phyloP scores from a whole-genome alignment of 2,329 filamentous ascomycete genomes.

The Dothistroma pini region DNA sequence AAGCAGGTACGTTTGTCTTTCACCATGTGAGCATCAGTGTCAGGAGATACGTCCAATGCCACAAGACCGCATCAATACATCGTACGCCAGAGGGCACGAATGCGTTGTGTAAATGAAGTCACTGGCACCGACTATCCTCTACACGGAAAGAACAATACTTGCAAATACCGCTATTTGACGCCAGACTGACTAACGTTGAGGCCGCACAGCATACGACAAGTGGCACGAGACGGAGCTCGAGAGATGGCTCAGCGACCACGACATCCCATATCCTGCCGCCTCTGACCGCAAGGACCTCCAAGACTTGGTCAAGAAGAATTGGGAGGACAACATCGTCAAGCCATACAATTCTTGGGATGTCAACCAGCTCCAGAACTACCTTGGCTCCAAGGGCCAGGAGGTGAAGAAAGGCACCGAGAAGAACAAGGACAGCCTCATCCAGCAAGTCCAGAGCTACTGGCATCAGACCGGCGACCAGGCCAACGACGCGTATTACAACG shows the following conservation, averaged over 20 bases:
- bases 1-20: slow-evolving; percentile 62
- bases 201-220: slow-evolving; percentile 80
- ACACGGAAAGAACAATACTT: not conserved
- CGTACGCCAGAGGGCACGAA: not conserved
- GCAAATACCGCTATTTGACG: slow-evolving; percentile 19
- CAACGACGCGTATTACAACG: slow-evolving; percentile 64
- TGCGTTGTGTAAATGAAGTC: not conserved
- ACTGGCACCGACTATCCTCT: not conserved
- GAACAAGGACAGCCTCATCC: slow-evolving; percentile 64
- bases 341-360: slow-evolving; percentile 77
- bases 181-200: slow-evolving; percentile 30
- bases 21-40: not conserved
- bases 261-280: slow-evolving; percentile 83
- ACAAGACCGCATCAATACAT: not conserved
- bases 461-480: slow-evolving; percentile 75
- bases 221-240: slow-evolving; percentile 99
- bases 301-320: slow-evolving; percentile 82
- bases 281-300: slow-evolving; percentile 95
- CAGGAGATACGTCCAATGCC: not conserved
- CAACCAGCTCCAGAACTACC: slow-evolving; percentile 63
- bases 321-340: slow-evolving; percentile 70
- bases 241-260: slow-evolving; percentile 90
- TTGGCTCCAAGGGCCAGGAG: slow-evolving; percentile 68
- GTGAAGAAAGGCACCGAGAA: slow-evolving; percentile 63
- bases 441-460: slow-evolving; percentile 70